Conservation (phyloP, 345 rosid species). For the Punica granatum region DNA sequence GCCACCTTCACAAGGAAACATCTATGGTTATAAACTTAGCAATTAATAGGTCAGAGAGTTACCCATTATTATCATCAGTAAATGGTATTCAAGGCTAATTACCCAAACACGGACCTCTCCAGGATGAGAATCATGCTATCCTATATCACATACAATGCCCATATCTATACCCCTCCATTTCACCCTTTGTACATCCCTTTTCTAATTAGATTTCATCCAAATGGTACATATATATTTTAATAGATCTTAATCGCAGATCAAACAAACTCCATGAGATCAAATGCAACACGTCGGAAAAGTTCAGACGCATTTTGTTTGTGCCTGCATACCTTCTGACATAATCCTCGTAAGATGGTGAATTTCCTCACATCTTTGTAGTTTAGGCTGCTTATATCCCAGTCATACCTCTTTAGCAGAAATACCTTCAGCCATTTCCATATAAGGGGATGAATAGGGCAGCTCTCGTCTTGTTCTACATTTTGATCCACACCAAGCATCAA, state of each 20-base stretch:
- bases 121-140: neutral
- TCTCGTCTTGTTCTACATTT: conserved; percentile 30
- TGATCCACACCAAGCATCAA: conserved; percentile 87
- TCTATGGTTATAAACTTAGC: neutral
- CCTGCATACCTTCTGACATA: conserved; percentile 82
- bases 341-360: conserved; percentile 82
- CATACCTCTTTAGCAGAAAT: conserved; percentile 84
- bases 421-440: conserved; percentile 87
- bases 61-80: neutral
- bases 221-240: neutral
- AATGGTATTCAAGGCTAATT: neutral
- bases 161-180: neutral
- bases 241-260: neutral
- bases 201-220: neutral
- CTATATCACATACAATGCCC: neutral
- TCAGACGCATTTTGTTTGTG: neutral
- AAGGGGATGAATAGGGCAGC: conserved; percentile 52
- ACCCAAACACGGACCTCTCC: neutral
- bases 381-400: conserved; percentile 72
- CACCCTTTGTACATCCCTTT: neutral
- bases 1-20: neutral
- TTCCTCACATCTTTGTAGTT: conserved; percentile 83
- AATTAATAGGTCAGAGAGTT: neutral
- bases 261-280: neutral
- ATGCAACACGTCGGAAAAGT: neutral